Conservation (phyloP, 2,329 filamentous ascomycete genomes). For the Alternaria arborescens region DNA sequence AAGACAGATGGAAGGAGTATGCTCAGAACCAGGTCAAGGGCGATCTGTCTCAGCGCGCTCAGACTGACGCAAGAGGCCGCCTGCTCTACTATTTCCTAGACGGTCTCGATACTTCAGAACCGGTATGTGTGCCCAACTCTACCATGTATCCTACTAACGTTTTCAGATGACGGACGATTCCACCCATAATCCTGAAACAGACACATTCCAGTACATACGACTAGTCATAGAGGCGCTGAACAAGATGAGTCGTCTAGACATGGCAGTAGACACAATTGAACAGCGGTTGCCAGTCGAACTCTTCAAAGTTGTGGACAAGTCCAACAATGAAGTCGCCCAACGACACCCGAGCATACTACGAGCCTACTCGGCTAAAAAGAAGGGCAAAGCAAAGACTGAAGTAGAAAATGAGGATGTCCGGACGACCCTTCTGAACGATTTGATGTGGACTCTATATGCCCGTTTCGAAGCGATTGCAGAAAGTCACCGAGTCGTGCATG, state of each 20-base stretch:
- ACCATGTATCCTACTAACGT: slow-evolving; percentile 30
- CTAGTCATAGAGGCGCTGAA: slow-evolving; percentile 89
- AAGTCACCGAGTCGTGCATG: slow-evolving; percentile 91
- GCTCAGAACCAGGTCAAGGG: slow-evolving; percentile 69
- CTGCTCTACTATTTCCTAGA: slow-evolving; percentile 66
- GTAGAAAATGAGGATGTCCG: slow-evolving; percentile 76
- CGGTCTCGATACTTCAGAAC: slow-evolving; percentile 61
- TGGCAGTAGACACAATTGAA: slow-evolving; percentile 88
- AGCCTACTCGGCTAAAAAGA: slow-evolving; percentile 60
- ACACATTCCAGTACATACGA: slow-evolving; percentile 93
- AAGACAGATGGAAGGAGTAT: slow-evolving; percentile 91
- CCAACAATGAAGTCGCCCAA: slow-evolving; percentile 91
- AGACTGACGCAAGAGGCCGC: slow-evolving; percentile 58
- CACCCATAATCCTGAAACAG: slow-evolving; percentile 90
- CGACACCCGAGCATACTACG: slow-evolving; percentile 84
- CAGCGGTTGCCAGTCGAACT: slow-evolving; percentile 93
- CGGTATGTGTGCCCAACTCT: slow-evolving; percentile 29
- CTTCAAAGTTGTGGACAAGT: slow-evolving; percentile 92
- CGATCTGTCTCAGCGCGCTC: slow-evolving; percentile 43
- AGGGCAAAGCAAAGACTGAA: slow-evolving; percentile 66
- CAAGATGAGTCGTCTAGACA: slow-evolving; percentile 84
- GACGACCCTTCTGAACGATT: slow-evolving; percentile 86
- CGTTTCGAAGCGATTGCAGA: slow-evolving; percentile 98
- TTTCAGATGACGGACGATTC: slow-evolving; percentile 78
- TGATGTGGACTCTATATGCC: slow-evolving; percentile 90